Evolutionary conservation across 1,284 basidiomycete species (phyloP).

Genomic region (Trichosporon inkin): DNA sequence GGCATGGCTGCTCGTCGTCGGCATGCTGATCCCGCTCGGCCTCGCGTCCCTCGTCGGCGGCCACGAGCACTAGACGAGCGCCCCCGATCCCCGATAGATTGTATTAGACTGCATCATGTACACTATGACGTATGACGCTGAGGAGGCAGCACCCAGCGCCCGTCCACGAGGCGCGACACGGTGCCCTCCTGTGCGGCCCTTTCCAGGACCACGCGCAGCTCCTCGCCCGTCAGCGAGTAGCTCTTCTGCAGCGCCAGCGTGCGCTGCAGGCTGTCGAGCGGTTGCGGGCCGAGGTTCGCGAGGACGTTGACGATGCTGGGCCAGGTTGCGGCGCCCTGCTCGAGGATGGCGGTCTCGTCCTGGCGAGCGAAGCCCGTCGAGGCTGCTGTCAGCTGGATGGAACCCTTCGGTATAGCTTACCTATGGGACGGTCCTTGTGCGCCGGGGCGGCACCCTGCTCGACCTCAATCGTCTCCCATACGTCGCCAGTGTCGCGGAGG

Average conservation of each 20-base stretch:
- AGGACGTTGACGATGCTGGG: constrained; percentile 56
- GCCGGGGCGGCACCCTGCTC: constrained; percentile 2
- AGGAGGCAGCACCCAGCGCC: background rate
- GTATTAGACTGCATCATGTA: constrained; percentile 5
- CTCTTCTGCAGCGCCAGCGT: constrained; percentile 73
- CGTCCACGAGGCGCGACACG: background rate
- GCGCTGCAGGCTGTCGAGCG: constrained; percentile 70
- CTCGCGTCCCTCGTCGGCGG: constrained; percentile 57
- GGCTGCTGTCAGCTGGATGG: background rate
- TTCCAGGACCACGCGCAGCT: constrained; percentile 52
- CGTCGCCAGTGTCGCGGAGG: constrained; percentile 52
- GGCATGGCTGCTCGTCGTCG: constrained; percentile 58
- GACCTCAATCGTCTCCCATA: constrained; percentile 12
- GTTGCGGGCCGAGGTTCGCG: constrained; percentile 68
- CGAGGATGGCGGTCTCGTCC: background rate
- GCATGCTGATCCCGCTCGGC: constrained; percentile 66
- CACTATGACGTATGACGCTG: background rate
- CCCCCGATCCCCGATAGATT: background rate
- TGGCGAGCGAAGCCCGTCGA: background rate
- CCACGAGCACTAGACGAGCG: constrained; percentile 26
- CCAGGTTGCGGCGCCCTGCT: background rate
- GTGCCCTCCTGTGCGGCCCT: background rate
- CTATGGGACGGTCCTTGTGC: constrained; percentile 40
- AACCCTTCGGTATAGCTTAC: constrained; percentile 83
- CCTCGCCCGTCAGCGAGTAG: constrained; percentile 70